Base-by-base conservation (phyloP, 1,139 yeast genomes). In the Meyerozyma smithsonii region DNA sequence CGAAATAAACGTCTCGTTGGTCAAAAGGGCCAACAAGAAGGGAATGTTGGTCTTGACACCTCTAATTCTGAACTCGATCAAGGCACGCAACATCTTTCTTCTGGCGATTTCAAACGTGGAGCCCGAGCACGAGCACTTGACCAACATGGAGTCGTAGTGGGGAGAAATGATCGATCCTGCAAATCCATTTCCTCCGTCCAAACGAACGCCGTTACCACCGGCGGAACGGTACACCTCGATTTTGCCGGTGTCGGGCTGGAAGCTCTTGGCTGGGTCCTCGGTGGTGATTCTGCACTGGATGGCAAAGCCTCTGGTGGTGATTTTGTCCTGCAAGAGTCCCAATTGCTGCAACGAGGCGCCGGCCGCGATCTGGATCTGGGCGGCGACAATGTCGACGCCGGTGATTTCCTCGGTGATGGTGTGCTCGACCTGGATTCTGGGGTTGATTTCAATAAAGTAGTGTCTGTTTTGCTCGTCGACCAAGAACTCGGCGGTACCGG, bases 211-310 rank as follows among this genome's bases (percentile, higher is more conserved):
- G 59, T 92, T 92, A 74, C 99, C 99, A 70, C 99, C 99, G 30
- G 98, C 88, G 28, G 97, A 89, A 64, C 98, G 80, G 72, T 92
- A 92, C 37, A 92, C 99, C 65, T 92, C 99, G 52, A 92, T 85
- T 66, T 92, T 89, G 61, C 99, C 99, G 3, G 97, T 94, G 61
- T 92, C 99, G 14, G 99, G 99, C 66, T 87, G 97, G 81, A 92
- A 92, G 61, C 84, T 87, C 70, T 89, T 90, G 37, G 96, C 63
- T 15, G 99, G 98, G 60, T 92, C 98, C 68, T 92, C 99, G 39
- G 98, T 94, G 41, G 98, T 92, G 69, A 92, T 92, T 77, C 98
- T 89, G 74, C 98, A 94, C 72, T 92, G 99, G 54, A 92, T 92
- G 35, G 98, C 97, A 63, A 90, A 92, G 10, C 99, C 99, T 61